A percentile compares a stretch with the other conserved stretches of the same genome.
phyloP scores from a whole-genome alignment of 257 asterid genomes.

The Solanum infundibuliforme region DNA sequence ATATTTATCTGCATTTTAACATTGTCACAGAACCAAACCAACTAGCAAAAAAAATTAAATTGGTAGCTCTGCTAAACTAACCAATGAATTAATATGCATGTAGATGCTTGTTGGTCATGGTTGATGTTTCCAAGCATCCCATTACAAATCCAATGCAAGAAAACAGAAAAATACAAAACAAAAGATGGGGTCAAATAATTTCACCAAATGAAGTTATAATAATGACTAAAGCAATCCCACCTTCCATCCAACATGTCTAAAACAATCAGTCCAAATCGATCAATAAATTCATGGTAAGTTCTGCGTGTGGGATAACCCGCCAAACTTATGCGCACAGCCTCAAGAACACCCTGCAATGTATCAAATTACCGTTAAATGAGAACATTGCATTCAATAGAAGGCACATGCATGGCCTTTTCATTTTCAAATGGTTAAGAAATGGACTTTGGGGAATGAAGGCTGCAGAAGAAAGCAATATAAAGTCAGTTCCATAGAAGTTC shows the following conservation, averaged over 20 bases:
- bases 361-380: constrained; percentile 2
- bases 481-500: background rate
- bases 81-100: background rate
- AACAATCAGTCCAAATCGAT: constrained; percentile 86
- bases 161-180: background rate
- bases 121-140: background rate
- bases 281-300: constrained; percentile 87
- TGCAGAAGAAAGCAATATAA: background rate
- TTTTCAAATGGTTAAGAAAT: background rate
- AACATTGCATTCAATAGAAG: background rate
- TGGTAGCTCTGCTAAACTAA: background rate
- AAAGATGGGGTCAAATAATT: background rate
- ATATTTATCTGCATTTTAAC: background rate
- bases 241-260: constrained; percentile 67
- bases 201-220: background rate
- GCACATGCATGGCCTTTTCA: background rate
- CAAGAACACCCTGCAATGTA: constrained; percentile 83
- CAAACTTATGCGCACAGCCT: constrained; percentile 98
- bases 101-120: background rate
- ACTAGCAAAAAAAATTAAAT: background rate
- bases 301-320: constrained; percentile 98
- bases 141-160: background rate
- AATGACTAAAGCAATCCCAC: constrained; percentile 30
- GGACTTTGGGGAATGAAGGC: background rate
- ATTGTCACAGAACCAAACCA: background rate